Conservation (phyloP, 129 eudicot genomes). For the Pulicaria dysenterica region DNA sequence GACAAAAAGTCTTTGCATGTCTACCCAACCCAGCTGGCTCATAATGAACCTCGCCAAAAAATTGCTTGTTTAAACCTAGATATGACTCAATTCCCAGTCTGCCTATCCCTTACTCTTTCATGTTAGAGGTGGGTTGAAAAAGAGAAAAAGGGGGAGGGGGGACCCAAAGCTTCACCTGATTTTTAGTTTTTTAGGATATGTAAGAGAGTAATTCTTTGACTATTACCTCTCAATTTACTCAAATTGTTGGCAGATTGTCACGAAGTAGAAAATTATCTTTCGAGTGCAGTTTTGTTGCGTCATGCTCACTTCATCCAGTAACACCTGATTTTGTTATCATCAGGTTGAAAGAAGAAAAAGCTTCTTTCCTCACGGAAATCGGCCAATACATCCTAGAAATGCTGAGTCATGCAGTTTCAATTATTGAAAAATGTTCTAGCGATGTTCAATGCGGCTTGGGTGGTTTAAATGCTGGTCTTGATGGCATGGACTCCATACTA, state of each 20-base stretch:
- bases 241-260: constrained; percentile 1
- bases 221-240: not conserved
- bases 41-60: not conserved
- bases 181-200: not conserved
- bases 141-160: not conserved
- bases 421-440: constrained; percentile 46
- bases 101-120: not conserved
- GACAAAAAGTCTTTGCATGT: not conserved
- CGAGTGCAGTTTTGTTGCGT: constrained; percentile 16
- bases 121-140: not conserved
- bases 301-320: constrained; percentile 17
- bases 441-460: constrained; percentile 46
- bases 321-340: constrained; percentile 9
- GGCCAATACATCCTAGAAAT: constrained; percentile 54
- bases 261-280: constrained; percentile 5
- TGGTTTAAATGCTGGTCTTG: constrained; percentile 49
- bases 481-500: constrained; percentile 44
- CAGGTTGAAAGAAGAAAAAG: constrained; percentile 63
- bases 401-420: constrained; percentile 61
- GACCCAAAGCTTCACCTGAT: not conserved
- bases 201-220: not conserved
- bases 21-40: not conserved
- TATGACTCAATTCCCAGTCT: not conserved
- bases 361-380: constrained; percentile 50
- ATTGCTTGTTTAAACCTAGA: not conserved